Conservation (phyloP, 805 yeast species). For the Pachysolen tannophilus region DNA sequence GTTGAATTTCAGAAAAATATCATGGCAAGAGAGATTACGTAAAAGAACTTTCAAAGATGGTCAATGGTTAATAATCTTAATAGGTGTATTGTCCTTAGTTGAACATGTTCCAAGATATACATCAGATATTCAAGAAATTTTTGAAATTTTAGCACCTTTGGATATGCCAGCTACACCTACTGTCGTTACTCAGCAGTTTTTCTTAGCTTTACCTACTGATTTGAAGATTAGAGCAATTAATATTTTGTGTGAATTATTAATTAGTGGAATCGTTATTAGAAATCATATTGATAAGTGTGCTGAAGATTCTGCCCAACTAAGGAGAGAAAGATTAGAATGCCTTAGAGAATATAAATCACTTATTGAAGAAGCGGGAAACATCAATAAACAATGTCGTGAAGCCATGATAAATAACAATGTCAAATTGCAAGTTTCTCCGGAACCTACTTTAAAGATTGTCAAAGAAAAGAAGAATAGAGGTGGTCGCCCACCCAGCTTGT, state of each 20-base stretch:
- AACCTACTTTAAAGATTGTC: slow-evolving; percentile 16
- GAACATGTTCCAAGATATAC: slow-evolving; percentile 49
- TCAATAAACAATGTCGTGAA: slow-evolving; percentile 32
- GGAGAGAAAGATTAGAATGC: slow-evolving; percentile 61
- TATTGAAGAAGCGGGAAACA: slow-evolving; percentile 41
- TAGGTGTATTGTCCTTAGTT: slow-evolving; percentile 63
- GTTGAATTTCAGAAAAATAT: slow-evolving; percentile 47
- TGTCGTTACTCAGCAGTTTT: slow-evolving; percentile 44
- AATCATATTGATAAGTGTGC: slow-evolving; percentile 58
- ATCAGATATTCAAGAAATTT: slow-evolving; percentile 40
- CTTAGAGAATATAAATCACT: slow-evolving; percentile 50
- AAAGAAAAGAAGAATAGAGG: slow-evolving; percentile 17
- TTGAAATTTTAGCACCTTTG: slow-evolving; percentile 50
- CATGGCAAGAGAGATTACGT: slow-evolving; percentile 76
- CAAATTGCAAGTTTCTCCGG: slow-evolving; percentile 12
- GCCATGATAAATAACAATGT: slow-evolving; percentile 19
- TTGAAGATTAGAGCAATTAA: slow-evolving; percentile 50
- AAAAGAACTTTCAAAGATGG: slow-evolving; percentile 76
- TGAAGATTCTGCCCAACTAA: slow-evolving; percentile 51
- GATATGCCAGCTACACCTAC: slow-evolving; percentile 38
- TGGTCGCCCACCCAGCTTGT: slow-evolving; percentile 17
- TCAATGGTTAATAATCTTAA: slow-evolving; percentile 70
- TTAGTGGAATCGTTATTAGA: slow-evolving; percentile 52
- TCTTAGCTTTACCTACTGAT: slow-evolving; percentile 38
- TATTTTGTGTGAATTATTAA: slow-evolving; percentile 55